phyloP scores from a whole-genome alignment of 495 filamentous ascomycete species.

The Margaritispora aquatica region DNA sequence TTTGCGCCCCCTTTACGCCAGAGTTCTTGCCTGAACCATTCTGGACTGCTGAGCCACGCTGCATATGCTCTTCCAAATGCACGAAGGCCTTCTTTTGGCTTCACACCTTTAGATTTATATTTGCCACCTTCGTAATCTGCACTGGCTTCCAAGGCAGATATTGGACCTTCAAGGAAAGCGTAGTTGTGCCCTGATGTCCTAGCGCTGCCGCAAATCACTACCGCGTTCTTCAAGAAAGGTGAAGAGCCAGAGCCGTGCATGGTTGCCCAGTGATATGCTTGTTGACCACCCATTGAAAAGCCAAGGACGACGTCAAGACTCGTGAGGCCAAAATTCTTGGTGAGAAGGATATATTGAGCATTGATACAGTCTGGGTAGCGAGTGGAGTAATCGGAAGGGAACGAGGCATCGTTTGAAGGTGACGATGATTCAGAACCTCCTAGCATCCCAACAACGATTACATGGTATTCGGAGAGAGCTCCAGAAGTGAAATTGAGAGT shows the following conservation, averaged over 20 bases:
- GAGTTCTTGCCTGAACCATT: constrained; percentile 35
- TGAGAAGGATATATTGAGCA: constrained; percentile 27
- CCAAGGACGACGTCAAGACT: constrained; percentile 31
- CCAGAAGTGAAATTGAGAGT: constrained; percentile 33
- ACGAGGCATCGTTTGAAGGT: constrained; percentile 28
- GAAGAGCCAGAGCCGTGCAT: constrained; percentile 28
- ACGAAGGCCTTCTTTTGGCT: constrained; percentile 26
- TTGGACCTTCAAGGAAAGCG: constrained; percentile 42
- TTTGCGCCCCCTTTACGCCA: constrained; percentile 33
- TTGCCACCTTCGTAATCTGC: constrained; percentile 35
- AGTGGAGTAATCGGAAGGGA: constrained; percentile 18
- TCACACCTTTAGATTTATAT: constrained; percentile 25
- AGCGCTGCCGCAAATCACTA: constrained; percentile 35
- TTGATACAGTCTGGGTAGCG: constrained; percentile 31
- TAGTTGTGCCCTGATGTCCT: constrained; percentile 40
- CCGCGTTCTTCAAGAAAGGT: constrained; percentile 31
- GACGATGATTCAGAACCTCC: constrained; percentile 33
- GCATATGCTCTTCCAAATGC: constrained; percentile 39
- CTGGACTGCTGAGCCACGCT: constrained; percentile 35
- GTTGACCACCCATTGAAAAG: constrained; percentile 44
- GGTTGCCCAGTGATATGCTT: constrained; percentile 39
- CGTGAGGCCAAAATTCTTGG: constrained; percentile 23
- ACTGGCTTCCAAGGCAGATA: constrained; percentile 32
- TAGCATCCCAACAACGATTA: constrained; percentile 34
- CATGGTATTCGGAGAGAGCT: constrained; percentile 27